Base-by-base conservation (phyloP, 805 yeast species). In the Starmerella lactis-condensi region DNA sequence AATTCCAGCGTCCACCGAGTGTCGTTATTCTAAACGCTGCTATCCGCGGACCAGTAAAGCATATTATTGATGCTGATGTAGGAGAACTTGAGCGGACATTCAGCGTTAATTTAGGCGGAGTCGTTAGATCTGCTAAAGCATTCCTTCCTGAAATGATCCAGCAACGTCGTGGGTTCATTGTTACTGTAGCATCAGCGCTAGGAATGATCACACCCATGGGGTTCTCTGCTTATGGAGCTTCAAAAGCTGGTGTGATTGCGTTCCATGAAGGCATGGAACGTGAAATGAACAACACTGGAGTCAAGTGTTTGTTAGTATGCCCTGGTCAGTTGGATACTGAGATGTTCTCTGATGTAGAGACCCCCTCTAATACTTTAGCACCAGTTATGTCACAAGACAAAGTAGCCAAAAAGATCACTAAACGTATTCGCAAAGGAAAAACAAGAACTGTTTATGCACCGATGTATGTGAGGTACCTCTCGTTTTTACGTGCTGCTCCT, bases 21-120 rank as follows among this genome's bases (percentile, higher is more conserved):
- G 60, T 82, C 2, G 53, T 85, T 11, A 64, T 85, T 30, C 83
- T 83, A 51, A 83, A 85, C 50, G 96, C 95, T 0, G 96, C 79
- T 0, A 64, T 81, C 6, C 42, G 48, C 6, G 30, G 34, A 4
- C 36, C 35, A 6, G 15, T 39, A 31, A 28, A 27, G 22, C 14
- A 43, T 1, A 28, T 45, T 3, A 42, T 68, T 4, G 71, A 74
- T 4, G 50, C 70, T 31, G 43, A 64, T 1, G 62, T 61, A 34
- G 65, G 59, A 0, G 79, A 74, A 29, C 67, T 85, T 37, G 72
- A 72, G 36, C 56, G 54, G 21, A 65, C 72, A 2, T 55, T 83
- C 21, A 62, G 66, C 17, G 72, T 79, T 19, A 83, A 85, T 41
- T 61, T 79, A 26, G 43, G 71, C 10, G 70, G 93, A 4, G 67